These are phyloP conservation scores for Lentinus polychrous DNA, from an alignment of 1,284 basidiomycete genomes.

Conservation along the genomic window DNA sequence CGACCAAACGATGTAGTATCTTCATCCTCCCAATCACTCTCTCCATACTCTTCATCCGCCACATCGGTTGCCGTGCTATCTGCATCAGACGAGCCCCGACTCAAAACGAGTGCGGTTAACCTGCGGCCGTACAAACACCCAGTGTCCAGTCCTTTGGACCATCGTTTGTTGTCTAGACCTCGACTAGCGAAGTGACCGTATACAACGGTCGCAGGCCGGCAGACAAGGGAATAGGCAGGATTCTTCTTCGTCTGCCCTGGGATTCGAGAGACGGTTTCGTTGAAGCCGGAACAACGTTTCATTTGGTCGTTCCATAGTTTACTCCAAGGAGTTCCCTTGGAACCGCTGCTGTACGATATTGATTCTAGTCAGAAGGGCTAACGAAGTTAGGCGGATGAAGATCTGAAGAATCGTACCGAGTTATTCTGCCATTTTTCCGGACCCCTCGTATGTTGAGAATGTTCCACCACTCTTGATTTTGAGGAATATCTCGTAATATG, in stretches of 20 bases:
- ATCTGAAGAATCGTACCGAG: slow-evolving; percentile 25
- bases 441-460: slow-evolving; percentile 74
- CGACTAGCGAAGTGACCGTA: slow-evolving; percentile 78
- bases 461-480: slow-evolving; percentile 71
- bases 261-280: slow-evolving; percentile 13
- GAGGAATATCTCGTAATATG: slow-evolving; percentile 57
- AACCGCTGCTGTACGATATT: slow-evolving; percentile 34
- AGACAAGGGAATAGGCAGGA: slow-evolving; percentile 36
- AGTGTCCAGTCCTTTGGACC: slow-evolving; percentile 76
- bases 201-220: slow-evolving; percentile 71
- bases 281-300: slow-evolving; percentile 54
- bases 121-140: slow-evolving; percentile 66
- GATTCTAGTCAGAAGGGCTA: too few relatives aligned
- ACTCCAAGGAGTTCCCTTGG: slow-evolving; percentile 51
- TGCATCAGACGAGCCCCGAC: too few relatives aligned
- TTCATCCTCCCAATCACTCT: too few relatives aligned
- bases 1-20: too few relatives aligned
- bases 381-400: too few relatives aligned
- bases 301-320: slow-evolving; percentile 68
- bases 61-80: too few relatives aligned
- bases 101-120: slow-evolving; percentile 53
- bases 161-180: slow-evolving; percentile 72
- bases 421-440: slow-evolving; percentile 42
- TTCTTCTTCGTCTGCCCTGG: slow-evolving; percentile 8
- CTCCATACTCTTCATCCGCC: too few relatives aligned